phyloP scores from a whole-genome alignment of 345 rosid species.

The Salix arbutifolia region DNA sequence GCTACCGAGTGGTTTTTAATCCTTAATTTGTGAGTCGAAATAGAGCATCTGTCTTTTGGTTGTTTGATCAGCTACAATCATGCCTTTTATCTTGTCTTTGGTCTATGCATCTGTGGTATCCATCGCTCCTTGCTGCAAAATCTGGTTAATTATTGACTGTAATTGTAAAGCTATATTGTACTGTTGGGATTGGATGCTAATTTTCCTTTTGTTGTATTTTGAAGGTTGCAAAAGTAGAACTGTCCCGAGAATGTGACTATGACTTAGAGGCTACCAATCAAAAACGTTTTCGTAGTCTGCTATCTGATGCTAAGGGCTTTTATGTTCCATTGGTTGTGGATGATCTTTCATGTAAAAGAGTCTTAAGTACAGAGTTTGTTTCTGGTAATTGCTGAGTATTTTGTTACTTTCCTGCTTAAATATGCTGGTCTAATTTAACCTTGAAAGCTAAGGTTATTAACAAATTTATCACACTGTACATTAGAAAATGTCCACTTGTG shows the following conservation, averaged over 20 bases:
- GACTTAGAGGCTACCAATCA: conserved; percentile 78
- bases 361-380: conserved; percentile 77
- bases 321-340: conserved; percentile 80
- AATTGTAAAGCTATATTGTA: neutral
- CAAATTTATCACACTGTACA: neutral
- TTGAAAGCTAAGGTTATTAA: neutral
- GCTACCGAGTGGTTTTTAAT: neutral
- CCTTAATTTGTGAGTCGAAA: neutral
- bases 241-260: conserved; percentile 91
- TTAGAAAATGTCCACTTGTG: no score
- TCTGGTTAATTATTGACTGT: neutral
- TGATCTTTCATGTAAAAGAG: conserved; percentile 72
- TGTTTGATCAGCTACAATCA: neutral
- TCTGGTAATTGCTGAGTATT: conserved; percentile 44
- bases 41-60: neutral
- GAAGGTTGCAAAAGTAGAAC: conserved; percentile 92
- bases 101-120: neutral
- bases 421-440: neutral
- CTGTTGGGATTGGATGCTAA: conserved; percentile 15
- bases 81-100: neutral
- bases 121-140: neutral
- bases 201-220: neutral
- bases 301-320: conserved; percentile 50
- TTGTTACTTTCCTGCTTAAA: conserved; percentile 7
- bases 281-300: conserved; percentile 64